Evolutionary conservation across 139 green algal species (phyloP), one percentile per base, ranked within the genome.

Genomic region (Nannochloris sp.): DNA sequence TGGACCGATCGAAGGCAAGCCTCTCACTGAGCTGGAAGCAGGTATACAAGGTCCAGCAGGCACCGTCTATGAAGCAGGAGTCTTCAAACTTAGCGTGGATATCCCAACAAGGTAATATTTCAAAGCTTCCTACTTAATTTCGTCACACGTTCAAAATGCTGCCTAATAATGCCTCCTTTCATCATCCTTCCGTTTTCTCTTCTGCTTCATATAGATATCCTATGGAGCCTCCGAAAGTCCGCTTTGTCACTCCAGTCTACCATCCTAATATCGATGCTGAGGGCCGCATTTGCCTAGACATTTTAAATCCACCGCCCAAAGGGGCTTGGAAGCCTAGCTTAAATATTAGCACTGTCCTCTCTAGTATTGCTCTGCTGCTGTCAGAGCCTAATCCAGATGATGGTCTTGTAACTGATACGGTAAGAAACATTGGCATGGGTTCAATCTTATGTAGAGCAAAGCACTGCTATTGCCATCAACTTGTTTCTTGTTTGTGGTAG

Each of bases 251-350:
- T 6, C 75, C 61, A 14, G 68, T 91, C 6, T 89, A 90, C 67
- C 84, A 91, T 55, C 83, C 83, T 13, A 91, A 91, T 76, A 84
- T 90, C 15, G 75, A 87, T n/a, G 44, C 64, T 8, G 70, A 72
- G 36, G 83, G 77, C 29, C 63, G 74, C 14, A 84, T 88, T 10
- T 87, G 81, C 70, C 46, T 62, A 56, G 77, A 86, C 63, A 71
- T 82, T 3, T 65, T 91, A 3, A 84, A 90, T 60, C 73, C 82
- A 70, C 79, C 79, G 0, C 83, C 83, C 23, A 90, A 87, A 64
- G 82, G 82, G 9, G 57, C 59, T 4, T 90, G 83, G 83, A 68
- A 60, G 27, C 82, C 83, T 7, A 60, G 63, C 10, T 68, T 87
- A 39, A 84, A 78, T 64, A 32, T 85, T 36, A 4, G 30, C 33